A percentile compares a stretch with the other conserved stretches of the same genome.
These are phyloP conservation scores for Fusarium ramigenum DNA, from an alignment of 2,329 filamentous ascomycete species.

Conservation along the genomic window DNA sequence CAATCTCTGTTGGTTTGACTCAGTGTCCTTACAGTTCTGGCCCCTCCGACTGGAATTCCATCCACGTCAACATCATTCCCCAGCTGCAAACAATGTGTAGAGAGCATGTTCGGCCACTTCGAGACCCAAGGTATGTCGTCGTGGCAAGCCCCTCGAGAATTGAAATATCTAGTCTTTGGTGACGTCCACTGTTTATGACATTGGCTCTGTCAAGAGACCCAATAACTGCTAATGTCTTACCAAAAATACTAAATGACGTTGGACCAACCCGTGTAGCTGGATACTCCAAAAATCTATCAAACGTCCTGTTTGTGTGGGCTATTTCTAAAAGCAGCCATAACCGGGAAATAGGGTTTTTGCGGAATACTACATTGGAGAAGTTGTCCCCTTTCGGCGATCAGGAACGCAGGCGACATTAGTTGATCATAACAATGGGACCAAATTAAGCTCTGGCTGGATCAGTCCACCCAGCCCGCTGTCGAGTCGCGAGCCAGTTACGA, in stretches of 20 bases:
- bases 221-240: background rate
- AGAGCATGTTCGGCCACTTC: background rate
- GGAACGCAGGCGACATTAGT: background rate
- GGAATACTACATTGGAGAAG: background rate
- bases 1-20: background rate
- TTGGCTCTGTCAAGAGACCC: background rate
- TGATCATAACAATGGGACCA: background rate
- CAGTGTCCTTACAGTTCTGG: conserved; percentile 20
- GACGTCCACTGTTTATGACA: background rate
- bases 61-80: conserved; percentile 5
- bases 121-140: background rate
- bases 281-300: background rate
- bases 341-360: conserved; percentile 1
- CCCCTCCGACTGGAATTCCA: conserved; percentile 23
- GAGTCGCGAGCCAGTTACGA: conserved; percentile 4
- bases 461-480: conserved; percentile 5
- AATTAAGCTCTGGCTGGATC: conserved; percentile 26
- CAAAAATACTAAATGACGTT: background rate
- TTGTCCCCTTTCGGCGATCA: conserved; percentile 18
- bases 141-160: background rate
- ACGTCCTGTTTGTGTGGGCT: background rate
- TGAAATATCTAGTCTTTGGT: background rate
- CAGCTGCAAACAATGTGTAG: background rate
- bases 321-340: conserved; percentile 11
- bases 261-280: background rate